Evolutionary conservation across 2,329 filamentous ascomycete species (phyloP).

Genomic region (Fusarium sp.): DNA sequence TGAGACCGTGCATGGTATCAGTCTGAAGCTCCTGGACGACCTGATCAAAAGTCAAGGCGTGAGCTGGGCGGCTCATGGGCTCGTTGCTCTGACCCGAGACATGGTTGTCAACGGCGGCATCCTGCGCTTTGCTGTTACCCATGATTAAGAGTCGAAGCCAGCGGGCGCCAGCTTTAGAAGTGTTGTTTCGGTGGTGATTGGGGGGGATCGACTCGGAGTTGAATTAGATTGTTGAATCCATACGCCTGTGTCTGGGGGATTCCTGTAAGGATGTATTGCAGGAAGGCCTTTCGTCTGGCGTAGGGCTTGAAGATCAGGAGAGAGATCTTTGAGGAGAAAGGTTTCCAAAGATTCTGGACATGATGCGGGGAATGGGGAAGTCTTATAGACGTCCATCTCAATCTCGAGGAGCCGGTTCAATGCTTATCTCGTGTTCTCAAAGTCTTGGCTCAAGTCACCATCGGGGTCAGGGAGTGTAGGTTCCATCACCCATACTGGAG

Average conservation of each 20-base stretch:
- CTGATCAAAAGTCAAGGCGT: conserved; percentile 62
- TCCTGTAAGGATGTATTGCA: conserved; percentile 35
- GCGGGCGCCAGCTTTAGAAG: conserved; percentile 31
- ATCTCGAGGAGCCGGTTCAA: conserved; percentile 18
- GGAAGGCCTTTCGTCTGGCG: conserved; percentile 41
- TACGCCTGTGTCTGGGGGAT: conserved; percentile 37
- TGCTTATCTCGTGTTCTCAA: conserved; percentile 34
- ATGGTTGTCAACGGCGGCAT: conserved; percentile 39
- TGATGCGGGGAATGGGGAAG: conserved; percentile 34
- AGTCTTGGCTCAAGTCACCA: conserved; percentile 34
- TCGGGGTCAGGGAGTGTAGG: no score
- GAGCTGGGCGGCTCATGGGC: conserved; percentile 66
- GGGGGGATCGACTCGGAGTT: conserved; percentile 12
- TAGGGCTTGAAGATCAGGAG: conserved; percentile 33
- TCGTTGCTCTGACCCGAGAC: conserved; percentile 52
- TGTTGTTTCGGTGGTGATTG: conserved; percentile 3
- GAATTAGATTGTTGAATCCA: conserved; percentile 17
- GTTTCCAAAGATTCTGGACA: conserved; percentile 16
- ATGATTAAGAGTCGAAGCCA: conserved; percentile 32
- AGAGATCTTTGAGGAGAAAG: conserved; percentile 30
- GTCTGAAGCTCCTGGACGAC: conserved; percentile 65
- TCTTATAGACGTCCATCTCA: conserved; percentile 42
- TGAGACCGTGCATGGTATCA: conserved; percentile 66
- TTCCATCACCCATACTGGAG: conserved; percentile 26
- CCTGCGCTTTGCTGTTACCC: conserved; percentile 40